These are phyloP conservation scores for Pseudevernia furfuracea DNA, from an alignment of 495 filamentous ascomycete genomes.

Conservation along the genomic window DNA sequence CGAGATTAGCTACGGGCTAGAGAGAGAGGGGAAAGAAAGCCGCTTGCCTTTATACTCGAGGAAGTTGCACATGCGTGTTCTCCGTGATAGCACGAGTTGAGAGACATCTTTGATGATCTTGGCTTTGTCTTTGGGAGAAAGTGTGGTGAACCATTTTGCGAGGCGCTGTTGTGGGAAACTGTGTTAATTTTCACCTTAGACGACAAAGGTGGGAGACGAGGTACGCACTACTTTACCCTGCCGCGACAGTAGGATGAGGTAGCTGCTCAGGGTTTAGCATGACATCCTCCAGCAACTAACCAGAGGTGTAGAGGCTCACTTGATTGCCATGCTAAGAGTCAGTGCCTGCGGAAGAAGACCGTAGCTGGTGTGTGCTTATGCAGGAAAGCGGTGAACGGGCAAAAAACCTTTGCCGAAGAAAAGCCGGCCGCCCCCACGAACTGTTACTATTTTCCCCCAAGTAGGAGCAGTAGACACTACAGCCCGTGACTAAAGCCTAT, in stretches of 20 bases:
- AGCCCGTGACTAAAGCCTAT: too few relatives aligned
- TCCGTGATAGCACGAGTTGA: constrained; percentile 88
- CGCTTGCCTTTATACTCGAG: constrained; percentile 89
- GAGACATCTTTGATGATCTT: constrained; percentile 99
- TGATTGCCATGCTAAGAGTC: constrained; percentile 48
- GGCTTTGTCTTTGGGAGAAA: constrained; percentile 96
- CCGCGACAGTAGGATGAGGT: constrained; percentile 90
- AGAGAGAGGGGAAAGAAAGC: neutral
- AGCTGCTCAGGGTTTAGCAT: constrained; percentile 53
- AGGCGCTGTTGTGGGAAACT: constrained; percentile 59
- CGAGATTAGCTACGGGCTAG: constrained; percentile 12
- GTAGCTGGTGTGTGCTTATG: too few relatives aligned
- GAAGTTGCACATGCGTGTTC: constrained; percentile 99
- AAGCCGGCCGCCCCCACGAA: constrained; percentile 9
- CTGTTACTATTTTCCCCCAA: neutral
- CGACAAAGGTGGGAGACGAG: constrained; percentile 36
- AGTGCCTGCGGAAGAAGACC: constrained; percentile 4
- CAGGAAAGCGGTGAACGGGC: neutral
- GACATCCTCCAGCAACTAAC: constrained; percentile 1
- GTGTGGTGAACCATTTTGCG: constrained; percentile 98
- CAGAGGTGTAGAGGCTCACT: constrained; percentile 34
- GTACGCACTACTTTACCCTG: constrained; percentile 95
- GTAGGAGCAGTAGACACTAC: too few relatives aligned
- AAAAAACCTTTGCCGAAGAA: constrained; percentile 10
- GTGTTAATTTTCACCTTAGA: constrained; percentile 26